phyloP scores from a whole-genome alignment of 192 early-diverging fungal genomes.

The Entomortierella chlamydospora region DNA sequence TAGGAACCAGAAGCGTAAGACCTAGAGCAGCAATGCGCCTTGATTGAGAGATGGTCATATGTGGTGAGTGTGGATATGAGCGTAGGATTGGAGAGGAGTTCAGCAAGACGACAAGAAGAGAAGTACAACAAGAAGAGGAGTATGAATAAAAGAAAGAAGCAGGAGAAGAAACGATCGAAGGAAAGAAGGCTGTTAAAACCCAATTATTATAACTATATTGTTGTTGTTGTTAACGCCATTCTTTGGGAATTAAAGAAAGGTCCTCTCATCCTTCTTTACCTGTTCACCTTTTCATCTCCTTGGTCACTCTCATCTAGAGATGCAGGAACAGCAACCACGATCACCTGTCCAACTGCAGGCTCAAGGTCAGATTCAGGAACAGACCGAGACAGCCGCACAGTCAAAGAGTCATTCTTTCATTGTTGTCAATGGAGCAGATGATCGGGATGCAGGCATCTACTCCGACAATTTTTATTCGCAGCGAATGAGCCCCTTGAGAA shows the following conservation, averaged over 20 bases:
- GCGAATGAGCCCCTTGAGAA: conserved; percentile 53
- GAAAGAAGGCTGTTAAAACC: background rate
- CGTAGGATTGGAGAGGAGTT: background rate
- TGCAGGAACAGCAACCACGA: conserved; percentile 1
- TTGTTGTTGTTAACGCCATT: too few relatives aligned
- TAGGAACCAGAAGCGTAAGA: background rate
- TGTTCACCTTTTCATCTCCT: too few relatives aligned
- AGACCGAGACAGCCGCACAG: background rate
- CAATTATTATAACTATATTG: too few relatives aligned
- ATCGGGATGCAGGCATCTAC: conserved; percentile 65
- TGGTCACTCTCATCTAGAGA: background rate
- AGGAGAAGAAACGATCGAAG: background rate
- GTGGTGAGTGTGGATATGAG: background rate
- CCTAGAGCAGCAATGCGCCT: background rate
- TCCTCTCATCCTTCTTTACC: too few relatives aligned
- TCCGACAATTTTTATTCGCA: conserved; percentile 61
- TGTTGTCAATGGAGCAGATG: conserved; percentile 43
- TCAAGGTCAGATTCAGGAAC: background rate
- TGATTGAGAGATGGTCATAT: background rate
- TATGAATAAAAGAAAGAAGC: background rate
- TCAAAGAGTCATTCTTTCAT: conserved; percentile 22
- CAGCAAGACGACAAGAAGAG: background rate
- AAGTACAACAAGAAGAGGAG: background rate
- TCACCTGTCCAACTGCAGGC: too few relatives aligned
- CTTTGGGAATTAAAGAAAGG: too few relatives aligned